phyloP scores from a whole-genome alignment of 768 basidiomycete genomes.

The Favolaschia claudopus region DNA sequence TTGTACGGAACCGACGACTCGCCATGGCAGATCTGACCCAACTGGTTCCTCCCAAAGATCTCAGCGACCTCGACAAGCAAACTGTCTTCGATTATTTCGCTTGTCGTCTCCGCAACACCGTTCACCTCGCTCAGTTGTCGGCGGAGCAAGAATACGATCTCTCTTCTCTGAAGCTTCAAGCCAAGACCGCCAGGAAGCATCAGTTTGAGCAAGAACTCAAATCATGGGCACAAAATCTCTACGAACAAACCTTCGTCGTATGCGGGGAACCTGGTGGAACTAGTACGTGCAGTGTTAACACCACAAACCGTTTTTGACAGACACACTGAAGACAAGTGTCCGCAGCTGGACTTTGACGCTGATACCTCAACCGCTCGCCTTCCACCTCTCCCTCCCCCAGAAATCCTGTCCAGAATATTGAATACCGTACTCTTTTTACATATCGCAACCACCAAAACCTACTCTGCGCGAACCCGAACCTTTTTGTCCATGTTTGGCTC shows the following conservation, averaged over 20 bases:
- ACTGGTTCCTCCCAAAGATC: constrained; percentile 46
- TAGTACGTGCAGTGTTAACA: constrained; percentile 26
- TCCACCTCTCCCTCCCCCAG: constrained; percentile 43
- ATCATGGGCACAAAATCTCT: constrained; percentile 52
- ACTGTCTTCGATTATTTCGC: constrained; percentile 52
- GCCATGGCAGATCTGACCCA: constrained; percentile 22
- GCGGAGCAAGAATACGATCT: constrained; percentile 42
- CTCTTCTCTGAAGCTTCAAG: constrained; percentile 25
- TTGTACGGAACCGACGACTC: neutral
- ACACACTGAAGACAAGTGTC: constrained; percentile 44
- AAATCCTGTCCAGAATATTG: constrained; percentile 51
- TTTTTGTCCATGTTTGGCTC: constrained; percentile 50
- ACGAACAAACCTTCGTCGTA: constrained; percentile 52
- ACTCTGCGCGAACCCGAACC: constrained; percentile 58
- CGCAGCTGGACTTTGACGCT: constrained; percentile 47
- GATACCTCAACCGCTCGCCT: constrained; percentile 56
- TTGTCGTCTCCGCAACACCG: constrained; percentile 57
- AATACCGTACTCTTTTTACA: constrained; percentile 60
- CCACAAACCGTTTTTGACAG: constrained; percentile 1
- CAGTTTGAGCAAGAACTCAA: constrained; percentile 47
- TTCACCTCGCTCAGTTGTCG: constrained; percentile 47
- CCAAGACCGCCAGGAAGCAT: constrained; percentile 27
- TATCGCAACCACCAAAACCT: constrained; percentile 54
- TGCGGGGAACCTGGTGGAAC: constrained; percentile 52
- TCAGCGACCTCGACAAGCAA: constrained; percentile 41